Base-by-base conservation (phyloP, 148 eudicot genomes). In the Amaranthus cruentus region DNA sequence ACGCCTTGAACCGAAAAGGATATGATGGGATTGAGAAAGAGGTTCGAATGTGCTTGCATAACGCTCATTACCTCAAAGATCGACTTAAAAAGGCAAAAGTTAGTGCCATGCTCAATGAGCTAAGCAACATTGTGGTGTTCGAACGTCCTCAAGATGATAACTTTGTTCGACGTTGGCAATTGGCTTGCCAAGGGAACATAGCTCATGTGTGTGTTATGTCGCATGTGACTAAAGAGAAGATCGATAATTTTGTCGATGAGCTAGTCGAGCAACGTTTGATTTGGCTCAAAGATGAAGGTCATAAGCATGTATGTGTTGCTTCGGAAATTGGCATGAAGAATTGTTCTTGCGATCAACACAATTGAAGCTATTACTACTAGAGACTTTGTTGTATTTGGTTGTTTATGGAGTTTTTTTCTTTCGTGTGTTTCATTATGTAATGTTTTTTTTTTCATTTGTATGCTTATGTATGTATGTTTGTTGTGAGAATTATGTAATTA, bases 151-250 rank as follows among this genome's bases (percentile, higher is more conserved):
- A 28, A 8, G 92, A 90, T 76, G 87, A 85, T 58, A 88, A 88
- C 54, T 90, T 90, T 44, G 78, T 88, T 28, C 81, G 90, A 7
- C 76, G 87, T 38, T 88, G 92, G 96, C 96, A 90, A 72, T 79
- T 90, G 4, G 90, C 96, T 42, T 90, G 96, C 55, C 89, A 90
- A 71, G 84, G 90, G 47, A 84, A 80, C 68, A 87, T 90, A 58
- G 89, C 96, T 11, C 96, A 88, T 76, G 80, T 87, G 42, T 84
- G 88, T 5, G 90, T 90, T 56, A 90, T 90, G 96, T 92, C 92
- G 10, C 82, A 79, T 66, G 84, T 85, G 21, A 83, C 90, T 0
- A 72, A 85, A 38, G 88, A 84, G 69, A 87, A 81, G 82, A 75
- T 88, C 12, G 81, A 90, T 75, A 71, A 67, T 49, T 90, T 90